A percentile compares a stretch with the other conserved stretches of the same genome.
phyloP scores from a whole-genome alignment of 257 asterid genomes.

The Phtheirospermum japonicum region DNA sequence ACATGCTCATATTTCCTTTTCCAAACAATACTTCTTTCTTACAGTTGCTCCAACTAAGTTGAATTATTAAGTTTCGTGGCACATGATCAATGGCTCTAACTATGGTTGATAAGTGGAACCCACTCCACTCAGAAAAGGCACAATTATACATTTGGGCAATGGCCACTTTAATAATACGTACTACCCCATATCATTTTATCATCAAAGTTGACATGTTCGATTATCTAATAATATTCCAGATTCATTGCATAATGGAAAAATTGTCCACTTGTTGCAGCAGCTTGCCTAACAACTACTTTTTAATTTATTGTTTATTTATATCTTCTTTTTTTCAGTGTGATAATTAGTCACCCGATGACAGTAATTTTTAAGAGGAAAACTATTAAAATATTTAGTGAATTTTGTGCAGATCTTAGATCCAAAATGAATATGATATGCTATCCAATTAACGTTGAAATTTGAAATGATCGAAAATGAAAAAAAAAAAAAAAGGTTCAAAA shows the following conservation, averaged over 20 bases:
- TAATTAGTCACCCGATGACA: not conserved
- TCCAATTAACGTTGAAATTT: too few species aligned
- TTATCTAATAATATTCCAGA: conserved; percentile 7
- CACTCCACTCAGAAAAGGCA: not conserved
- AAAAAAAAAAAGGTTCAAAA: too few species aligned
- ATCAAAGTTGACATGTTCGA: conserved; percentile 25
- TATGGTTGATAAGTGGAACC: conserved; percentile 30
- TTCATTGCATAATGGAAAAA: conserved; percentile 23
- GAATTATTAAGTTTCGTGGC: conserved; percentile 32
- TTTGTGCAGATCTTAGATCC: not conserved
- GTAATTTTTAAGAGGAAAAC: not conserved
- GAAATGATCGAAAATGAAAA: too few species aligned
- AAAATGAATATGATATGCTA: not conserved
- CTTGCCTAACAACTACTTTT: not conserved
- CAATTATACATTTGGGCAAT: not conserved
- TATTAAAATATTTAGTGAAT: not conserved
- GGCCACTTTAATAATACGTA: conserved; percentile 21
- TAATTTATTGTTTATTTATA: too few species aligned
- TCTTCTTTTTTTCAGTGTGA: not conserved
- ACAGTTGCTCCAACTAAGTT: conserved; percentile 25
- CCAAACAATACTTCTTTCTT: not conserved
- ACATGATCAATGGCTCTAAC: conserved; percentile 15
- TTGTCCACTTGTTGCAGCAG: conserved; percentile 17
- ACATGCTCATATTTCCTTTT: conserved; percentile 2
- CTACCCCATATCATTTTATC: conserved; percentile 28